phyloP scores from a whole-genome alignment of 805 yeast species.

The Saturnispora ahearnii region DNA sequence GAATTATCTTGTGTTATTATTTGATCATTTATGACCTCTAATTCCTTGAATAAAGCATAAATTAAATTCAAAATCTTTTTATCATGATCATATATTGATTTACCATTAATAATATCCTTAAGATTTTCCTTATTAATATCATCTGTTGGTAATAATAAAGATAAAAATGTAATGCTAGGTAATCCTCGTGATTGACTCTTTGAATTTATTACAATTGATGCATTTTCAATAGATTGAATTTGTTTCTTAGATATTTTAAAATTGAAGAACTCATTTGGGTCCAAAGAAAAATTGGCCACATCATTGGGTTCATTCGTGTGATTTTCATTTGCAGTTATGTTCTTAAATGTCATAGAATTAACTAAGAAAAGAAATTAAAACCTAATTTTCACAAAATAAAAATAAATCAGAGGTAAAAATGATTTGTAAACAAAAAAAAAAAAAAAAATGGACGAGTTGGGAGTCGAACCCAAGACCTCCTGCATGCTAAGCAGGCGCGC shows the following conservation, averaged over 20 bases:
- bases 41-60: background rate
- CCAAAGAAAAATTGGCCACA: background rate
- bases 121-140: background rate
- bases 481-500: constrained; percentile 78
- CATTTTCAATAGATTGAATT: background rate
- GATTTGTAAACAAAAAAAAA: background rate
- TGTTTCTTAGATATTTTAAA: background rate
- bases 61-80: background rate
- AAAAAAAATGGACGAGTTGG: constrained; percentile 22
- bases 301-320: background rate
- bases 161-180: background rate
- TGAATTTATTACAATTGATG: background rate
- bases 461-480: constrained; percentile 59
- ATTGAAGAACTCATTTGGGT: background rate
- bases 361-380: background rate
- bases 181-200: background rate
- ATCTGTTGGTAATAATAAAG: background rate
- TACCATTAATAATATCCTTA: background rate
- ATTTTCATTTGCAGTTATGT: background rate
- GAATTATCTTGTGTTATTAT: background rate
- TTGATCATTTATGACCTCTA: background rate
- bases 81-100: background rate
- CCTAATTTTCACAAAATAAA: background rate
- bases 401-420: background rate
- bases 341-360: background rate